A percentile compares a stretch with the other conserved stretches of the same genome.
Evolutionary conservation across 2,329 filamentous ascomycete species (phyloP).

Genomic region (Talaromyces sp.): DNA sequence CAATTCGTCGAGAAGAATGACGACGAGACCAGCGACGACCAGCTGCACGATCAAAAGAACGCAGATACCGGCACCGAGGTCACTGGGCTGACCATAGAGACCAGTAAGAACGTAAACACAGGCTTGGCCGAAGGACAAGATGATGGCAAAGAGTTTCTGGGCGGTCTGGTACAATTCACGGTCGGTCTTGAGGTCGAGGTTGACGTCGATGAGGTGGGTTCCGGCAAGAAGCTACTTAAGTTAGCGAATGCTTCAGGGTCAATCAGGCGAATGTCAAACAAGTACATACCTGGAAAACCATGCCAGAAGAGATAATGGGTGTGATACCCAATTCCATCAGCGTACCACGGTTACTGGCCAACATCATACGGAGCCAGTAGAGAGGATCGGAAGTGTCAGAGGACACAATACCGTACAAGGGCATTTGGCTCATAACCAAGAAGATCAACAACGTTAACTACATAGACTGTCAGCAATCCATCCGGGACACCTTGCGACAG

Average conservation of each 20-base stretch:
- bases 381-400: constrained; percentile 97
- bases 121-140: constrained; percentile 94
- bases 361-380: constrained; percentile 99
- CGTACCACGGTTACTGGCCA: constrained; percentile 96
- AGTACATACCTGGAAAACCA: constrained; percentile 81
- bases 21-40: constrained; percentile 94
- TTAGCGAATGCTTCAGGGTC: neutral
- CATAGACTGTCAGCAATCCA: constrained; percentile 22
- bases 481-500: constrained; percentile 10
- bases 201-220: constrained; percentile 99
- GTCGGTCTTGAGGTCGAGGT: constrained; percentile 99
- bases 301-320: constrained; percentile 98
- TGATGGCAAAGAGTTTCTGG: constrained; percentile 97
- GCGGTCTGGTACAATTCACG: constrained; percentile 99
- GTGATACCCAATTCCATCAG: constrained; percentile 96
- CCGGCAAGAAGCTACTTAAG: constrained; percentile 76
- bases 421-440: constrained; percentile 99
- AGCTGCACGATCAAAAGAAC: constrained; percentile 97
- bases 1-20: constrained; percentile 97
- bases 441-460: constrained; percentile 91
- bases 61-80: constrained; percentile 96
- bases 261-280: neutral
- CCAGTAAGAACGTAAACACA: constrained; percentile 98
- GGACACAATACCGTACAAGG: constrained; percentile 97
- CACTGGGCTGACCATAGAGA: constrained; percentile 93